phyloP scores from a whole-genome alignment of 2,329 filamentous ascomycete genomes.

The Apiospora sp. region DNA sequence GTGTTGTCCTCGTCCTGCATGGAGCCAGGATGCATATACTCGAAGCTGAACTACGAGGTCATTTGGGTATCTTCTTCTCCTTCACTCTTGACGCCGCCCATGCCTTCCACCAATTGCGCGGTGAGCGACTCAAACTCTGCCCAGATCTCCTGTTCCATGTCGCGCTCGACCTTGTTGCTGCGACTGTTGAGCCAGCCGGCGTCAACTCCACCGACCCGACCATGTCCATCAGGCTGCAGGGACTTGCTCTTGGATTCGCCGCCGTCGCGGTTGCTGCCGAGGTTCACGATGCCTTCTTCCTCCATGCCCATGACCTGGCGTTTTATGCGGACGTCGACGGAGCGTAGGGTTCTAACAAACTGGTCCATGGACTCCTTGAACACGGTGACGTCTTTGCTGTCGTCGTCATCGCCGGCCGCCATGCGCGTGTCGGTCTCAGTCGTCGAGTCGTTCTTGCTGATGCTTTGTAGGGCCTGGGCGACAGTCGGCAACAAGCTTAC shows the following conservation, averaged over 20 bases:
- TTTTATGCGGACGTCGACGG: conserved; percentile 76
- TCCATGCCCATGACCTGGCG: conserved; percentile 81
- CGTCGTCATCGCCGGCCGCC: conserved; percentile 40
- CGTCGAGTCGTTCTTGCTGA: conserved; percentile 57
- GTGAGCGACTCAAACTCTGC: conserved; percentile 40
- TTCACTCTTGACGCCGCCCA: neutral
- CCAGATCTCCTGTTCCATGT: conserved; percentile 87
- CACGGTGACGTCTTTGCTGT: conserved; percentile 58
- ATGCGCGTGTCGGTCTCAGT: conserved; percentile 35
- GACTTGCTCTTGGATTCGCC: conserved; percentile 37
- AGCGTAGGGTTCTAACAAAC: conserved; percentile 78
- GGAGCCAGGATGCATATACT: neutral
- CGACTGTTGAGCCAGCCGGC: conserved; percentile 90
- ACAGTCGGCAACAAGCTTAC: conserved; percentile 63
- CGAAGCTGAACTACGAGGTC: conserved; percentile 19
- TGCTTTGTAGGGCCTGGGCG: conserved; percentile 68
- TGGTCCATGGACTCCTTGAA: conserved; percentile 68
- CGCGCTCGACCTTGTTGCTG: conserved; percentile 80
- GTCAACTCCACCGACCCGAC: conserved; percentile 71
- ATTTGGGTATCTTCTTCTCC: conserved; percentile 17
- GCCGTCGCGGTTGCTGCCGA: conserved; percentile 43
- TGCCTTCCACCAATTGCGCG: neutral
- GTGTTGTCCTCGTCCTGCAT: neutral
- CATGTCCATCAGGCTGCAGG: conserved; percentile 62
- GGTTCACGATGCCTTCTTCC: conserved; percentile 77